A percentile compares a stretch with the other conserved stretches of the same genome.
These are phyloP conservation scores for Aegle marmelos DNA, from an alignment of 345 rosid species.

Conservation along the genomic window DNA sequence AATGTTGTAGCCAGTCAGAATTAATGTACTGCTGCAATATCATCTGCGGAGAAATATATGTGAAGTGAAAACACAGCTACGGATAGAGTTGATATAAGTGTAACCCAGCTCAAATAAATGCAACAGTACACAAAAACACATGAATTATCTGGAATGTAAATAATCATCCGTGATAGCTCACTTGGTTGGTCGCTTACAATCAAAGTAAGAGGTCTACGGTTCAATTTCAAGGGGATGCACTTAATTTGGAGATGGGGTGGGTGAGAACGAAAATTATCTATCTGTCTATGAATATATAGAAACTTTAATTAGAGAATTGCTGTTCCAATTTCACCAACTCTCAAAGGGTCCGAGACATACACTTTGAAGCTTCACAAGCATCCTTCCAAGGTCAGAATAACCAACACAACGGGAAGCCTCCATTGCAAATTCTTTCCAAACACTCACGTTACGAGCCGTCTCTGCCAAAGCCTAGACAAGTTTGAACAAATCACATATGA, in stretches of 20 bases:
- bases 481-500: conserved; percentile 11
- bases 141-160: not conserved
- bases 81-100: not conserved
- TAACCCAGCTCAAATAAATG: not conserved
- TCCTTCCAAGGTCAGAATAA: conserved; percentile 80
- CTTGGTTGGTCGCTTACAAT: not conserved
- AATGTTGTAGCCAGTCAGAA: conserved; percentile 60
- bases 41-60: conserved; percentile 53
- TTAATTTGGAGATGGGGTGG: not conserved
- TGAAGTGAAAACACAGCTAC: not conserved
- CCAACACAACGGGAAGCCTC: conserved; percentile 75
- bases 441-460: conserved; percentile 60
- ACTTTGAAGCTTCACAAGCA: conserved; percentile 84
- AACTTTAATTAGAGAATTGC: not conserved
- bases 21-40: conserved; percentile 59
- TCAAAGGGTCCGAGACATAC: conserved; percentile 39
- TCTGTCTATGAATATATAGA: not conserved
- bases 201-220: not conserved
- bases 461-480: conserved; percentile 71
- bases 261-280: not conserved
- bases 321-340: not conserved
- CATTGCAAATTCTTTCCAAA: conserved; percentile 96
- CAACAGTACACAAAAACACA: not conserved
- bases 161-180: not conserved
- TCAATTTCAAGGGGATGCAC: not conserved